These are phyloP conservation scores for Trichophyton mentagrophytes DNA, from an alignment of 2,329 filamentous ascomycete genomes.

Conservation along the genomic window DNA sequence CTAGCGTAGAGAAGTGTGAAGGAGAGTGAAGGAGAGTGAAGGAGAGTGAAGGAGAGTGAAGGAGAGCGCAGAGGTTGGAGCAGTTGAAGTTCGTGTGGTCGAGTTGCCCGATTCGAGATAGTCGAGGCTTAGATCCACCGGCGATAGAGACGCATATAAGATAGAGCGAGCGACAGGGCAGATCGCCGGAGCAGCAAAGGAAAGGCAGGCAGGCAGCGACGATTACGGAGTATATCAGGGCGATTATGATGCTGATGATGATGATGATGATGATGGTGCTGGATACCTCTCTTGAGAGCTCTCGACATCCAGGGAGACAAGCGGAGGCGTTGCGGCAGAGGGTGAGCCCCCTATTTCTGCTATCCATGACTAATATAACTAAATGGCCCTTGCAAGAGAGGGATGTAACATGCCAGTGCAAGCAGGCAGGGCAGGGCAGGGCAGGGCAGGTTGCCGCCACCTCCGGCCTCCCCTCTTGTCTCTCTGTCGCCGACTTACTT, in stretches of 20 bases:
- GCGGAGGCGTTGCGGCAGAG: too few relatives aligned
- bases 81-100: background rate
- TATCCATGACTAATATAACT: background rate
- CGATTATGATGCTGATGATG: background rate
- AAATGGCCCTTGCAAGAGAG: background rate
- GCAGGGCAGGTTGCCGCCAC: too few relatives aligned
- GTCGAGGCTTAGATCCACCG: background rate
- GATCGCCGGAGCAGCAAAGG: background rate
- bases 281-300: too few relatives aligned
- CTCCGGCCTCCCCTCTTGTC: background rate
- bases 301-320: background rate
- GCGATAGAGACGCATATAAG: background rate
- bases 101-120: constrained; percentile 2
- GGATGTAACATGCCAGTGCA: background rate
- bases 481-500: too few relatives aligned
- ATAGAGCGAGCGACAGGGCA: background rate
- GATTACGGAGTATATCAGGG: too few relatives aligned
- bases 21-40: background rate
- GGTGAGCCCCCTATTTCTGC: background rate
- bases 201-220: background rate
- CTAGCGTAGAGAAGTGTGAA: too few relatives aligned
- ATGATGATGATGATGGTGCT: too few relatives aligned
- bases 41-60: too few relatives aligned
- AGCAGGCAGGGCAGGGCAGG: too few relatives aligned
- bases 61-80: background rate